Evolutionary conservation across 257 asterid genomes (phyloP), one percentile per base, ranked within the genome.

Genomic region (Datura wrightii): DNA sequence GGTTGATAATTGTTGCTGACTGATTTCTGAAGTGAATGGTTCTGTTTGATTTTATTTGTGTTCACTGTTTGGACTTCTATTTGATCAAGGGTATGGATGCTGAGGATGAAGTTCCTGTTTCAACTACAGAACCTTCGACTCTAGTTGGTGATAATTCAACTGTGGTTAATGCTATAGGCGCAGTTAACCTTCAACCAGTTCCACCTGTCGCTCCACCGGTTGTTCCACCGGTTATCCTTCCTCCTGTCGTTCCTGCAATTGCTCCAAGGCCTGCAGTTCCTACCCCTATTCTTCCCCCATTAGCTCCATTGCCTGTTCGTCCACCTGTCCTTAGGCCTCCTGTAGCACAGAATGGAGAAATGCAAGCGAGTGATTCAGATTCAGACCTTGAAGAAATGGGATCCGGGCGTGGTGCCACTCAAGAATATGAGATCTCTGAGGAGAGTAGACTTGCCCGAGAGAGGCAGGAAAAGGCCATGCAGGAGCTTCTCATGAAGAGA

Each of bases 381-480:
- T 92, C 95, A 2, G 98, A 93, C 56, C 80, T 86, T 52, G 98
- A 91, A 34, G 95, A 86, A 82, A 60, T 88, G 8, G 91, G 87
- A 55, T 66, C 89, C 2, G 87, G 50, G 59, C 88, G 88, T 1
- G 79, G 67, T 74, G 84, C 87, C 50, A 39, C 87, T 82, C 94
- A 44, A 50, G 98, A 93, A 54, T 95, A 95, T 72, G 98, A 95
- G 88, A 84, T 95, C 63, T 97, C 98, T 2, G 99, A 95, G 87
- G 95, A 91, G 82, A 97, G 98, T 86, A 90, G 84, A 85, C 83
- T 41, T 42, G 90, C 79, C 50, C 88, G 88, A 85, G 99, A 95
- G 91, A 88, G 98, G 80, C 94, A 91, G 48, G 99, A 95, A 90
- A 97, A 89, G 87, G 99, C 96, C 2, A 92, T 92, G 90, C 98